phyloP scores from a whole-genome alignment of 768 basidiomycete species.

The Lactarius quietus region DNA sequence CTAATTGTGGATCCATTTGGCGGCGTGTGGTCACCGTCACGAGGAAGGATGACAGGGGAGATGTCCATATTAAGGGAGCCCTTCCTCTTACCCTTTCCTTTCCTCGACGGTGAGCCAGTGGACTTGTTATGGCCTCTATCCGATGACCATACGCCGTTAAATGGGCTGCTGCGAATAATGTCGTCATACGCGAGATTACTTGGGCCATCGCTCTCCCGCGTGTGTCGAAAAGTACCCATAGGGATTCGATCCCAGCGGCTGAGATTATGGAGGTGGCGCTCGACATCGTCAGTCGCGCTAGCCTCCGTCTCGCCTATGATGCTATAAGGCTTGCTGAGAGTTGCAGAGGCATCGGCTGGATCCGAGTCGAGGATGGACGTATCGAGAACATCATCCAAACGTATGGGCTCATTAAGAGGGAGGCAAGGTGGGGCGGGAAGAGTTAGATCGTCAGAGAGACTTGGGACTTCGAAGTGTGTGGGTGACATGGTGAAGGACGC shows the following conservation, averaged over 20 bases:
- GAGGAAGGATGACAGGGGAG: conserved; percentile 51
- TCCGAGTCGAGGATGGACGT: conserved; percentile 66
- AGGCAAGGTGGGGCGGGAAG: conserved; percentile 35
- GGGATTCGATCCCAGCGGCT: conserved; percentile 73
- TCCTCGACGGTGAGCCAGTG: conserved; percentile 26
- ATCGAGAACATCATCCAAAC: conserved; percentile 75
- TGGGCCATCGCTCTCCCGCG: conserved; percentile 36
- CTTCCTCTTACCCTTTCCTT: conserved; percentile 35
- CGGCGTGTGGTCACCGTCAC: conserved; percentile 55
- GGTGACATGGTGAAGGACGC: conserved; percentile 34
- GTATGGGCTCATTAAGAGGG: conserved; percentile 44
- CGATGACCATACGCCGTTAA: conserved; percentile 27
- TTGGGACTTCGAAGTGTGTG: conserved; percentile 28
- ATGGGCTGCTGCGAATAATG: conserved; percentile 24
- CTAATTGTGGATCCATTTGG: conserved; percentile 41
- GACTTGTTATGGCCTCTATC: conserved; percentile 24
- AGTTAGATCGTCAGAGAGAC: conserved; percentile 32
- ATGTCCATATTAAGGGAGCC: conserved; percentile 35
- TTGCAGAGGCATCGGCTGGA: conserved; percentile 29
- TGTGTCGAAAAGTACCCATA: conserved; percentile 68
- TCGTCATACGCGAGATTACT: conserved; percentile 20
- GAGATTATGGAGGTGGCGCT: conserved; percentile 46
- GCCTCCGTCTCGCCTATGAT: conserved; percentile 23
- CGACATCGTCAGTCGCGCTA: conserved; percentile 30
- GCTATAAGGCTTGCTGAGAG: conserved; percentile 17